Base-by-base conservation (phyloP, 2,329 filamentous ascomycete species). In the Colletotrichum acutatum region DNA sequence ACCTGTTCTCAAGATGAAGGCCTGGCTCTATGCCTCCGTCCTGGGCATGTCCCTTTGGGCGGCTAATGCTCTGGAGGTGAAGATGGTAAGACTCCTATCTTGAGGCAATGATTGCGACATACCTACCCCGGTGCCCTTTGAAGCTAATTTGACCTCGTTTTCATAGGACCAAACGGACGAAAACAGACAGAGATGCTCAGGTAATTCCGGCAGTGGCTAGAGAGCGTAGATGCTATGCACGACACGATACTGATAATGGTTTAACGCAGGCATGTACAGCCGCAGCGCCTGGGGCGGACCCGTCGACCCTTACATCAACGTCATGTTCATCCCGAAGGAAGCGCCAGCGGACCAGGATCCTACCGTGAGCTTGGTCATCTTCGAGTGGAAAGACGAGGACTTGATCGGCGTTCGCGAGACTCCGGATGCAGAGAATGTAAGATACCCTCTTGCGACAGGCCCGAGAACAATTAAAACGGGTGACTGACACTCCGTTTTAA, bases 301-400 rank as follows among this genome's bases (percentile, higher is more conserved):
- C 46, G 90, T 95, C 73, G 94, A 98, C 77, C 96, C 96, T 24
- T 97, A 95, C 84, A 98, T 98, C 81, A 88, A 93, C 77, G 89
- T 95, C 81, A 95, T 94, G 80, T 97, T 98, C 79, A 84, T 93
- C 53, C 88, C 90, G 75, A 83, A 88, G 84, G 79, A 87, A 84
- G 81, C 89, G 78, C 84, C 89, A 71, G 88, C 89, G 37, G 87
- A 91, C 68, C 85, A 88, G 58, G 93, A 97, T 80, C 93, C 94
- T 5, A 86, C 94, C 56, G 92, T 95, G 76, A 97, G 95, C 82
- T 84, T 98, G 77, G 88, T 98, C 65, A 92, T 99, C 75, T 99
- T 98, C 82, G 96, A 99, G 84, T 99, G 95, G 94, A 91, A 89
- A 76, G 97, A 99, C 80, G 91, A 93, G 80, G 84, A 90, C 64